These are phyloP conservation scores for Celoporthe dispersa DNA, from an alignment of 2,329 filamentous ascomycete genomes.

Conservation along the genomic window DNA sequence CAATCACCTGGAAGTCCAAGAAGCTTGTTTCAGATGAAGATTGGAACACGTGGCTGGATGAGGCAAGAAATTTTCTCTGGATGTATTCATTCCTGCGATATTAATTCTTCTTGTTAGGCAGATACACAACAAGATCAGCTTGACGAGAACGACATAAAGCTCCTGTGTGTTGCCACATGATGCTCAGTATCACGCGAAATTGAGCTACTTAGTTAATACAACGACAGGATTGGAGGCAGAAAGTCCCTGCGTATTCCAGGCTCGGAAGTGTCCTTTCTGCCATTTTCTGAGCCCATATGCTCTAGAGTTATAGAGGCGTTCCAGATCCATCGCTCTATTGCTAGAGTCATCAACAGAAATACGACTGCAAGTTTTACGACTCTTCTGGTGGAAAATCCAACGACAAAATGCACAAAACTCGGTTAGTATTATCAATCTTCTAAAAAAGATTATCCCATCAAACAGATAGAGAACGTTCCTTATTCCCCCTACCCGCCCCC, in stretches of 20 bases:
- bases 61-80: background rate
- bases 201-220: too few species aligned
- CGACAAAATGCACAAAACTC: background rate
- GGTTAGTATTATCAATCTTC: background rate
- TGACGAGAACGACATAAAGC: too few species aligned
- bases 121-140: too few species aligned
- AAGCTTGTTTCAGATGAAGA: constrained; percentile 3
- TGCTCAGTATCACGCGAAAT: background rate
- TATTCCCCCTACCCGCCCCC: too few species aligned
- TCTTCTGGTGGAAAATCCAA: background rate
- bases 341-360: constrained; percentile 18
- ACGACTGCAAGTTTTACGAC: constrained; percentile 10
- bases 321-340: constrained; percentile 5
- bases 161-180: too few species aligned
- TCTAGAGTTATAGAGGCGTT: background rate
- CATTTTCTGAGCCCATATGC: constrained; percentile 5
- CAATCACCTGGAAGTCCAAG: background rate
- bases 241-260: background rate
- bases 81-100: background rate
- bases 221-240: constrained; percentile 7
- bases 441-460: too few species aligned
- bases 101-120: background rate
- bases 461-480: too few species aligned
- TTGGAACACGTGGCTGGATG: constrained; percentile 3
- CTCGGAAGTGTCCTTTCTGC: constrained; percentile 10